These are phyloP conservation scores for Limonium bicolor DNA, from an alignment of 148 eudicot genomes.

Conservation along the genomic window DNA sequence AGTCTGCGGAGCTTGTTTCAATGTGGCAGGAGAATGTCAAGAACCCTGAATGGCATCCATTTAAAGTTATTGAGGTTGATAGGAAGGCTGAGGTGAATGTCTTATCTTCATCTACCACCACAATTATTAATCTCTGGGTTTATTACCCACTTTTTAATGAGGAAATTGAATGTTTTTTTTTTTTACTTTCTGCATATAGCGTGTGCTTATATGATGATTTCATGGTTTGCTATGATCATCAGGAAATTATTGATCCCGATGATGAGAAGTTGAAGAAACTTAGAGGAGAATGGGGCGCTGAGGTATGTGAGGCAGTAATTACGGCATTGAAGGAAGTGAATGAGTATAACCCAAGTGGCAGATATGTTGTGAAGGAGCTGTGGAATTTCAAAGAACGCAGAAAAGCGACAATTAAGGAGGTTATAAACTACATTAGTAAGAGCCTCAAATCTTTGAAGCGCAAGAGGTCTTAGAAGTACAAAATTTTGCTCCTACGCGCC, in stretches of 20 bases:
- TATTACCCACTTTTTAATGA: background rate
- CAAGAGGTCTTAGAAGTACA: slow-evolving; percentile 10
- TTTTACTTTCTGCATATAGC: no score
- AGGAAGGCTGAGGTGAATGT: slow-evolving; percentile 38
- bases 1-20: slow-evolving; percentile 62
- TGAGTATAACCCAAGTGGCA: slow-evolving; percentile 75
- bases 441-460: slow-evolving; percentile 31
- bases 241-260: slow-evolving; percentile 28
- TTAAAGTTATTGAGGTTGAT: slow-evolving; percentile 23
- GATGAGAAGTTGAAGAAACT: slow-evolving; percentile 42
- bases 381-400: slow-evolving; percentile 57
- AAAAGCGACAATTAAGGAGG: slow-evolving; percentile 71
- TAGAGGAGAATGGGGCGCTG: slow-evolving; percentile 46
- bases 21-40: slow-evolving; percentile 80
- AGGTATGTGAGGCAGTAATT: slow-evolving; percentile 25
- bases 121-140: background rate
- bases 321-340: slow-evolving; percentile 38
- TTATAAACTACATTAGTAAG: slow-evolving; percentile 30
- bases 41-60: slow-evolving; percentile 70
- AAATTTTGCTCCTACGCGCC: background rate
- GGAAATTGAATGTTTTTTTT: background rate
- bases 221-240: no score
- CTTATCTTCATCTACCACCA: background rate
- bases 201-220: no score
- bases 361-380: slow-evolving; percentile 45